A percentile compares a stretch with the other conserved stretches of the same genome.
Conservation (phyloP, 805 yeast species). For the Isabelozyma heimii region DNA sequence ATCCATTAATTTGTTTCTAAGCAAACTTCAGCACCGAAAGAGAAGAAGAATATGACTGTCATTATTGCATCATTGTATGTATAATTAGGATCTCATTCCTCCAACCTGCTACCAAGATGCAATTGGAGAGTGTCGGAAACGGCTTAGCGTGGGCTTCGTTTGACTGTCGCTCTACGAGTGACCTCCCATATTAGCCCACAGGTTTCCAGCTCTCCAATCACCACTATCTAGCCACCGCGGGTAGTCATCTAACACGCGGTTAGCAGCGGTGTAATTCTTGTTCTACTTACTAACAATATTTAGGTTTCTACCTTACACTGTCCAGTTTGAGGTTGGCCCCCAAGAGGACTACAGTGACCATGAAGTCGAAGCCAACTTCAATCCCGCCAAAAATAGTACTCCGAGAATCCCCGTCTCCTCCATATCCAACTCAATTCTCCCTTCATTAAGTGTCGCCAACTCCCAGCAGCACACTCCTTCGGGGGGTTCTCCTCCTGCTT, state of each 20-base stretch:
- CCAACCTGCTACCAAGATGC: no score
- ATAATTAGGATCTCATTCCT: neutral
- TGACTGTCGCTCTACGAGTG: no score
- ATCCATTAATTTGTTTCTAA: no score
- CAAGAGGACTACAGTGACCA: slow-evolving; percentile 3
- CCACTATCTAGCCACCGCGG: no score
- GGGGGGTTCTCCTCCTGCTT: slow-evolving; percentile 8
- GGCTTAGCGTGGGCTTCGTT: no score
- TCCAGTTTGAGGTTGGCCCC: slow-evolving; percentile 55
- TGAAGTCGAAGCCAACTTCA: slow-evolving; percentile 4
- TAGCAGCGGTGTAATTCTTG: slow-evolving; percentile 3
- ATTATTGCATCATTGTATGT: slow-evolving; percentile 70
- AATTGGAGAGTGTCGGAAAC: no score
- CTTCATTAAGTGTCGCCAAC: slow-evolving; percentile 37
- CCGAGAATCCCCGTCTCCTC: slow-evolving; percentile 3
- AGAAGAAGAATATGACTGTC: slow-evolving; percentile 50
- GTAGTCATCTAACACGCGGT: neutral
- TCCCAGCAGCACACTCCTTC: slow-evolving; percentile 18
- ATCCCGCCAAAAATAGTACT: neutral
- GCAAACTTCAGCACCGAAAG: no score
- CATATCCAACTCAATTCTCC: slow-evolving; percentile 24
- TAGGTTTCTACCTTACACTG: slow-evolving; percentile 71
- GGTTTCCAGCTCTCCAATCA: no score
- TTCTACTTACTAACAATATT: slow-evolving; percentile 10
- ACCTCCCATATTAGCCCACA: no score